Evolutionary conservation across 805 yeast species (phyloP).

Genomic region (Zygosaccharomyces bisporus): DNA sequence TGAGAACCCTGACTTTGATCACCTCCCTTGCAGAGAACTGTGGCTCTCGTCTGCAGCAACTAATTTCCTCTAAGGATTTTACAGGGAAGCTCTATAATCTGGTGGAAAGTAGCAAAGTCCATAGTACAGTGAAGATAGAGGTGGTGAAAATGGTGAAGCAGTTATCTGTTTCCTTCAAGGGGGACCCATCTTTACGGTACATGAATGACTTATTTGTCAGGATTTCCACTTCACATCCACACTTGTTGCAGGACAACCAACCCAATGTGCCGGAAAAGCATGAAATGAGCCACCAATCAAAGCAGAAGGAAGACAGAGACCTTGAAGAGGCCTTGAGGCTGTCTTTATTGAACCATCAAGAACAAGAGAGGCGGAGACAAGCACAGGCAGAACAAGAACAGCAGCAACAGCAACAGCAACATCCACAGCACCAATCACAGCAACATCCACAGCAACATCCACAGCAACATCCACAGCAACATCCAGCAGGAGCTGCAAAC

Average conservation of each 20-base stretch:
- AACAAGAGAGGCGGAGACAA: slow-evolving; percentile 10
- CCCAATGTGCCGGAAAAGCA: slow-evolving; percentile 62
- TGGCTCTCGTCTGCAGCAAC: slow-evolving; percentile 63
- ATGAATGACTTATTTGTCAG: slow-evolving; percentile 58
- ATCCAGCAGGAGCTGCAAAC: slow-evolving; percentile 17
- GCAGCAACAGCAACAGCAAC: slow-evolving; percentile 22
- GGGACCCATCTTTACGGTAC: slow-evolving; percentile 72
- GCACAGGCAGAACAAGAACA: slow-evolving; percentile 10
- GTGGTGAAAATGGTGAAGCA: slow-evolving; percentile 67
- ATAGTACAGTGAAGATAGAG: slow-evolving; percentile 60
- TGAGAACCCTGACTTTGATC: slow-evolving; percentile 53
- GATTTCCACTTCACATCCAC: slow-evolving; percentile 44
- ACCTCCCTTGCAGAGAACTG: slow-evolving; percentile 72
- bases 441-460: slow-evolving; percentile 9
- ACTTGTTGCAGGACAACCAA: slow-evolving; percentile 21
- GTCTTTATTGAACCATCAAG: slow-evolving; percentile 58
- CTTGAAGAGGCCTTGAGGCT: slow-evolving; percentile 69
- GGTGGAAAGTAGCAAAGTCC: slow-evolving; percentile 53
- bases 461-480: slow-evolving; percentile 9
- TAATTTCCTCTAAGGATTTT: slow-evolving; percentile 56
- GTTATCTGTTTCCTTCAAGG: slow-evolving; percentile 57
- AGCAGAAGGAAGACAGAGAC: slow-evolving; percentile 69
- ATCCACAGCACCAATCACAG: slow-evolving; percentile 9
- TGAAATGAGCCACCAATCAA: slow-evolving; percentile 44
- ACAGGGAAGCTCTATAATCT: slow-evolving; percentile 47